Conservation (phyloP, 2,329 filamentous ascomycete species). For the Colletotrichum caudatum region DNA sequence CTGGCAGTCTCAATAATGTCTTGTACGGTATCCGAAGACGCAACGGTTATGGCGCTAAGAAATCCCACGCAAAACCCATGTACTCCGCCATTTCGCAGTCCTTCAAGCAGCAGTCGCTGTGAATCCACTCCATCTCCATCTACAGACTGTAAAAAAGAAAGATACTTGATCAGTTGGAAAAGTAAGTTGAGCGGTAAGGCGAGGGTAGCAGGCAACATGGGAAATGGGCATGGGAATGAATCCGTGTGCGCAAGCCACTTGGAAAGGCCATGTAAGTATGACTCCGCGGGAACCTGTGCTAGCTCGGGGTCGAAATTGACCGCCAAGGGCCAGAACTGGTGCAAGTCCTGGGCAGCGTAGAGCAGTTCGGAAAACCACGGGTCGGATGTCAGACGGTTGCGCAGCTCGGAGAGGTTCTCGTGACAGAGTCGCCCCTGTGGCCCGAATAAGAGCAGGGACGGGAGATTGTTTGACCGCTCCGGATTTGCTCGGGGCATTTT, state of each 20-base stretch:
- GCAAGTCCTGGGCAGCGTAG: neutral
- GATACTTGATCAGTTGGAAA: slow-evolving; percentile 20
- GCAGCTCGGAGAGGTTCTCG: slow-evolving; percentile 4
- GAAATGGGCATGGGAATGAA: neutral
- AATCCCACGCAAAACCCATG: slow-evolving; percentile 56
- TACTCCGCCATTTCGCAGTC: neutral
- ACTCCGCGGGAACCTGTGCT: neutral
- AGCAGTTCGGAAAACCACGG: neutral
- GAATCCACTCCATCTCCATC: neutral
- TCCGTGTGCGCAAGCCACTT: slow-evolving; percentile 2
- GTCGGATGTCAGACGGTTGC: neutral
- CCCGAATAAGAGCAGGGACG: slow-evolving; percentile 18
- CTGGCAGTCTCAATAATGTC: slow-evolving; percentile 53
- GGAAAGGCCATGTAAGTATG: neutral
- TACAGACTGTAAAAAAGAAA: neutral
- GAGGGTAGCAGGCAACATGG: neutral
- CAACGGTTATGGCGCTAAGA: slow-evolving; percentile 53
- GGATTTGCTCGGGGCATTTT: neutral
- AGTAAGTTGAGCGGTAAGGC: slow-evolving; percentile 21
- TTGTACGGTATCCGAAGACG: slow-evolving; percentile 45
- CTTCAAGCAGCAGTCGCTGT: neutral
- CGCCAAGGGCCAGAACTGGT: neutral
- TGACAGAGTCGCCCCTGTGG: slow-evolving; percentile 1
- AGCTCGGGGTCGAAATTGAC: neutral
- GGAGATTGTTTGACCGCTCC: neutral